These are phyloP conservation scores for Podila minutissima DNA, from an alignment of 192 early-diverging fungal genomes.

Conservation along the genomic window DNA sequence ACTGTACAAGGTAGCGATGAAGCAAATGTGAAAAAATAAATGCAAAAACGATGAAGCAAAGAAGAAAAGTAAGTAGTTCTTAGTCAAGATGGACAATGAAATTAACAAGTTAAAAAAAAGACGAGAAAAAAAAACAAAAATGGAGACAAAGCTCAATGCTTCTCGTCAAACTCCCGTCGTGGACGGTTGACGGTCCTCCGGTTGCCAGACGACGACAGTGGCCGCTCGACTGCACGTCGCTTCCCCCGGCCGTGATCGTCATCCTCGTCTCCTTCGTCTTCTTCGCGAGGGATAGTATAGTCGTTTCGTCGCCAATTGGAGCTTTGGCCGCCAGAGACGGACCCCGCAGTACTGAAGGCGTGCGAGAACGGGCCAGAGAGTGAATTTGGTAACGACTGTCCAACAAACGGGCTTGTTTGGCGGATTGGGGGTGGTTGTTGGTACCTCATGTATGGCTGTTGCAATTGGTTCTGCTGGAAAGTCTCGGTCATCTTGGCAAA, in stretches of 20 bases:
- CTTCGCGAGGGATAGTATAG: conserved; percentile 3
- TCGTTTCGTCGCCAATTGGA: conserved; percentile 8
- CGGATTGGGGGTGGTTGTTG: neutral
- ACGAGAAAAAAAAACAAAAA: neutral
- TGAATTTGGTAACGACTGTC: neutral
- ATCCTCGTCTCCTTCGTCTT: conserved; percentile 32
- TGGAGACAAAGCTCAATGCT: neutral
- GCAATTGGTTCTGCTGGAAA: conserved; percentile 28
- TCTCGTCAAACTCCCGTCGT: conserved; percentile 31
- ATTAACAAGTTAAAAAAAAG: neutral
- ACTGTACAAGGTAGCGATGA: conserved; percentile 2
- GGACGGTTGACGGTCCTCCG: conserved; percentile 24
- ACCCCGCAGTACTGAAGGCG: neutral
- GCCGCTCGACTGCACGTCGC: conserved; percentile 29
- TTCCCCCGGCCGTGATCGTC: conserved; percentile 35
- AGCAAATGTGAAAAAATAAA: neutral
- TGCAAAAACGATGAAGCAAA: neutral
- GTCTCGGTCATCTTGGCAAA: conserved; percentile 35
- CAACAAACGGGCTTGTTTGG: too few relatives aligned
- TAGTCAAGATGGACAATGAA: neutral
- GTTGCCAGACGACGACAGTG: conserved; percentile 29
- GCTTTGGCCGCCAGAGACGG: neutral
- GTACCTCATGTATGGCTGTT: neutral
- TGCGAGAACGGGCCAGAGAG: conserved; percentile 3
- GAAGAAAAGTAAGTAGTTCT: conserved; percentile 1